A percentile compares a stretch with the other conserved stretches of the same genome.
Evolutionary conservation across 192 early-diverging fungal genomes (phyloP).

Genomic region (Coemansia sp.): DNA sequence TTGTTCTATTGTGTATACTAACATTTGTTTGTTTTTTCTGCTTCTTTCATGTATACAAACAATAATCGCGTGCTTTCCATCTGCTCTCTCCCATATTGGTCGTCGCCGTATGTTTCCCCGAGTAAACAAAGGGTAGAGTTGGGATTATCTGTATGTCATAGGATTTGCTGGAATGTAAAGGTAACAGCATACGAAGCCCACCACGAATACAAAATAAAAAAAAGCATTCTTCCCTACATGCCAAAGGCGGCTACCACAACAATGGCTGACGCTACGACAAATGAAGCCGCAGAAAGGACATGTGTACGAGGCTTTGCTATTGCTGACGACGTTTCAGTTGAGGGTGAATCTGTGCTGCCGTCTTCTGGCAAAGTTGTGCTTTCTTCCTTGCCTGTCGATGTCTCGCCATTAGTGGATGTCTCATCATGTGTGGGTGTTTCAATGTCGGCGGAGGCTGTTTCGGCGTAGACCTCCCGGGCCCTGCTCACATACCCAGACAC

Average conservation of each 20-base stretch:
- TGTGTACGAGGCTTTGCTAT: background rate
- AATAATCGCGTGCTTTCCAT: too few species aligned
- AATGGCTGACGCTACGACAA: background rate
- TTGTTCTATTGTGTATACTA: too few species aligned
- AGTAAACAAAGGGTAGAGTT: too few species aligned
- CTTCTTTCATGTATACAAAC: too few species aligned
- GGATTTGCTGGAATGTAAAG: background rate
- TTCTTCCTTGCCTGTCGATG: background rate
- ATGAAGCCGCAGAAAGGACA: background rate
- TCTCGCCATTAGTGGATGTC: background rate
- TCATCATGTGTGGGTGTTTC: background rate
- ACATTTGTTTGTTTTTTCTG: too few species aligned
- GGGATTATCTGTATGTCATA: too few species aligned
- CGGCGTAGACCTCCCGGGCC: slow-evolving; percentile 8
- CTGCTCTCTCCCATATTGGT: too few species aligned
- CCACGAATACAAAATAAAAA: background rate
- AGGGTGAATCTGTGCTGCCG: background rate
- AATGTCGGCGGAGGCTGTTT: background rate
- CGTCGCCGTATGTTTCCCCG: too few species aligned
- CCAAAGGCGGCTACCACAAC: background rate
- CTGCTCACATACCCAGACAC: slow-evolving; percentile 20
- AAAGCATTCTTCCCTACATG: background rate
- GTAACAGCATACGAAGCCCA: background rate
- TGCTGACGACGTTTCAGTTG: background rate
- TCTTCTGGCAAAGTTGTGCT: background rate